phyloP scores from a whole-genome alignment of 108 stramenopile species.

The Aureococcus anophagefferens region DNA sequence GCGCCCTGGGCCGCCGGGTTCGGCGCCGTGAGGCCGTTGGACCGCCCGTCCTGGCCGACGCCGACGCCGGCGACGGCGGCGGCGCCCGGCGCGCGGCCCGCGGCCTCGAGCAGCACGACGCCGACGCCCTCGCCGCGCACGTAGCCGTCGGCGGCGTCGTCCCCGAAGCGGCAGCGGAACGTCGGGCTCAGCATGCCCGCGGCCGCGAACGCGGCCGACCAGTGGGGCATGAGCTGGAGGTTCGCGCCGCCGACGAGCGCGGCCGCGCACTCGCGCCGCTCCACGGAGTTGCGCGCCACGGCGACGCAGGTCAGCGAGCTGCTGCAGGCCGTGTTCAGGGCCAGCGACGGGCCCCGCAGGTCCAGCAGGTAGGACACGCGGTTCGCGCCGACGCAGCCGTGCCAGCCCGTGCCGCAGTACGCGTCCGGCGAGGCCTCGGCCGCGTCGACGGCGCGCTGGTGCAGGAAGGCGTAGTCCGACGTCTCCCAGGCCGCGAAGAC shows the following conservation, averaged over 20 bases:
- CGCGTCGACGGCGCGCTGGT: background rate
- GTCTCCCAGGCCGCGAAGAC: background rate
- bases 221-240: slow-evolving; percentile 2
- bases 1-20: slow-evolving; percentile 5
- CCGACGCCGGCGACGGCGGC: background rate
- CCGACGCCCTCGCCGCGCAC: slow-evolving; percentile 15
- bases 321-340: slow-evolving; percentile 23
- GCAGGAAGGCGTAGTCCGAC: background rate
- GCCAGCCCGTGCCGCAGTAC: background rate
- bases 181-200: slow-evolving; percentile 16
- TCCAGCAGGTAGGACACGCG: slow-evolving; percentile 16
- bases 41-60: slow-evolving; percentile 12
- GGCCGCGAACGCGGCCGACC: background rate
- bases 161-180: slow-evolving; percentile 5
- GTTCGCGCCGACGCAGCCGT: background rate
- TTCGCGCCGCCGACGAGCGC: slow-evolving; percentile 18
- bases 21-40: slow-evolving; percentile 11
- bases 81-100: too few relatives aligned
- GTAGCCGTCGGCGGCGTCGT: slow-evolving; percentile 19
- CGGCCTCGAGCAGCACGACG: background rate
- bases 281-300: slow-evolving; percentile 1
- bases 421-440: background rate
- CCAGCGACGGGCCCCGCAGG: slow-evolving; percentile 10
- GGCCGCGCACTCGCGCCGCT: slow-evolving; percentile 3
- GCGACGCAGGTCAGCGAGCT: slow-evolving; percentile 10